These are phyloP conservation scores for Diddensiella caesifluorescens DNA, from an alignment of 805 yeast species.

Conservation along the genomic window DNA sequence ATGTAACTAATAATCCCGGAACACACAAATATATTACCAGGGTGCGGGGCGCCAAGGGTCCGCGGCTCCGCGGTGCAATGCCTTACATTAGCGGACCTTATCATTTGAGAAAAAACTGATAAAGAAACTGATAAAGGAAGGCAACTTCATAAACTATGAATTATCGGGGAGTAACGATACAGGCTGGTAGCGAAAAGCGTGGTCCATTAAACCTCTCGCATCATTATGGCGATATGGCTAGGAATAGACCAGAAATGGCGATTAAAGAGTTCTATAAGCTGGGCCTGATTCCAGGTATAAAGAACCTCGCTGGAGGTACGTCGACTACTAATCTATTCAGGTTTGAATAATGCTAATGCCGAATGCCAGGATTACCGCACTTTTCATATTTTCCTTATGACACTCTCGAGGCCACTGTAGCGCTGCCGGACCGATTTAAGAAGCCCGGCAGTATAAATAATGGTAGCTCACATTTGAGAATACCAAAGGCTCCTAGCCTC, in stretches of 20 bases:
- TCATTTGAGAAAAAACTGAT: no score
- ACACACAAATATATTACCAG: no score
- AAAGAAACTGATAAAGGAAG: no score
- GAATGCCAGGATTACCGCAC: constrained; percentile 81
- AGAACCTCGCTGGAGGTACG: constrained; percentile 65
- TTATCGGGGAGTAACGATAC: no score
- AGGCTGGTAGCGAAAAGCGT: no score
- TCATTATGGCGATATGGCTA: constrained; percentile 69
- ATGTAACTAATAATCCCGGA: no score
- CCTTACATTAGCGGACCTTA: no score
- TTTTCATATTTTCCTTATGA: constrained; percentile 91
- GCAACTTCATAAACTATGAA: no score
- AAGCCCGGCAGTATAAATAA: neutral
- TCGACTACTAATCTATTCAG: neutral
- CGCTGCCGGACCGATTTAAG: constrained; percentile 38
- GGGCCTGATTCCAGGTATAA: constrained; percentile 65
- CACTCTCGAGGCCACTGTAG: constrained; percentile 55
- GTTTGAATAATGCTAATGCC: neutral
- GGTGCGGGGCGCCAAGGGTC: no score
- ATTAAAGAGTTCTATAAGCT: constrained; percentile 80
- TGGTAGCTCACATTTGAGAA: constrained; percentile 6
- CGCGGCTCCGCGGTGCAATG: no score
- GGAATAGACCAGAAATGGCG: constrained; percentile 65
- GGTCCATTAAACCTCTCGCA: no score
- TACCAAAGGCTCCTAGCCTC: constrained; percentile 44